Evolutionary conservation across 2,329 filamentous ascomycete genomes (phyloP).

Genomic region (Anisogramma anomala): DNA sequence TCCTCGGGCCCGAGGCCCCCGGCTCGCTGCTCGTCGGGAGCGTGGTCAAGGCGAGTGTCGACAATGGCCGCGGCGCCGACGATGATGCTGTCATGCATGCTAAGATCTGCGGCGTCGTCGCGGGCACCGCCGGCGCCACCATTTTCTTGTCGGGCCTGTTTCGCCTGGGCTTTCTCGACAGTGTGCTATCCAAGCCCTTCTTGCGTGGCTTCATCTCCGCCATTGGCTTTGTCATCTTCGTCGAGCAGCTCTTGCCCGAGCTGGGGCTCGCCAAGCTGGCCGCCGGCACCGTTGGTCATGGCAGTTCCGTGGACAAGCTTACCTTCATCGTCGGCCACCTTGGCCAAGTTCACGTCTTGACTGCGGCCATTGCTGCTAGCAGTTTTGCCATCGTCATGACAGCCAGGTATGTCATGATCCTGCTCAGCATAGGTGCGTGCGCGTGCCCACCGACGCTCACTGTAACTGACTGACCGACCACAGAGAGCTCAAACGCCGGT

Average conservation of each 20-base stretch:
- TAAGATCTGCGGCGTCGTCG: conserved; percentile 75
- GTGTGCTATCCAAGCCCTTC: conserved; percentile 85
- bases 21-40: conserved; percentile 83
- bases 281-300: conserved; percentile 57
- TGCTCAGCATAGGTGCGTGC: too few relatives aligned
- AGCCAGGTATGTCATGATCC: conserved; percentile 59
- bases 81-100: conserved; percentile 60
- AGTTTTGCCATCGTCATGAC: conserved; percentile 85
- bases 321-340: conserved; percentile 63
- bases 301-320: conserved; percentile 77
- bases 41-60: conserved; percentile 68
- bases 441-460: too few relatives aligned
- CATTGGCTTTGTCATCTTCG: conserved; percentile 89
- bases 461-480: background rate
- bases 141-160: conserved; percentile 80
- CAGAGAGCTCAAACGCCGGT: conserved; percentile 66
- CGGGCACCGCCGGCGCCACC: conserved; percentile 75
- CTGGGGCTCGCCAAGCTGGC: conserved; percentile 63
- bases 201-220: conserved; percentile 92
- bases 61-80: conserved; percentile 51
- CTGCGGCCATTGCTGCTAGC: conserved; percentile 61
- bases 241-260: conserved; percentile 89
- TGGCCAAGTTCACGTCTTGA: conserved; percentile 58
- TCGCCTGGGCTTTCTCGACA: conserved; percentile 84
- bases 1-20: conserved; percentile 89